Evolutionary conservation across 345 rosid species (phyloP), one percentile per base, ranked within the genome.

Genomic region (Firmiana major): DNA sequence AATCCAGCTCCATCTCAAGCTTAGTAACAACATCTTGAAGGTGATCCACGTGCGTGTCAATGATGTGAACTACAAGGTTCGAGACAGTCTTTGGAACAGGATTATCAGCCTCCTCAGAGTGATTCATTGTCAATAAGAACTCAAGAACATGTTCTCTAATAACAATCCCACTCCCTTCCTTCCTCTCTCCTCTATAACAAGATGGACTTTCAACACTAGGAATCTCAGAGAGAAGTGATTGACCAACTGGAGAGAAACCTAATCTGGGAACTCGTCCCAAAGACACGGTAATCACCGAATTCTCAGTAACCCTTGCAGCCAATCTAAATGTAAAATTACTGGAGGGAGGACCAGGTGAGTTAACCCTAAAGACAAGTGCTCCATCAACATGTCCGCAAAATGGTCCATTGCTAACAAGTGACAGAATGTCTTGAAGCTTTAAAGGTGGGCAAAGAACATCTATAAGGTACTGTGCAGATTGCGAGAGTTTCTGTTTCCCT

Each of bases 71-170:
- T 6, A 97, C 89, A 42, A 97, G 97, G 84, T 94, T 92, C 0
- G 98, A 97, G 36, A 92, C 87, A 15, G 97, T 90, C 75, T 72
- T 84, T 0, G 99, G 99, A 15, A 97, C 98, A 24, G 95, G 98
- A 81, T 97, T 97, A 81, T 97, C 99, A 67, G 97, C 98, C 87
- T 90, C 98, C 85, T 97, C 98, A 17, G 99, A 92, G 77, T 97
- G 99, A 79, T 94, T 97, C 99, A 94, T 97, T 1, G 94, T 97
- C 77, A 97, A 66, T 51, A 97, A 85, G 75, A 94, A 97, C 74
- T 97, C 99, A 54, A 97, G 95, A 82, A 97, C 98, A 84, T 97
- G 99, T 83, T 94, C 99, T 83, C 86, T 89, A n/a, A 97, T 94
- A 72, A 97, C 97, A 78, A 87, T 84, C 76, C 92, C 97, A 15